phyloP scores from a whole-genome alignment of 148 eudicot genomes.

The Silene uniflora region DNA sequence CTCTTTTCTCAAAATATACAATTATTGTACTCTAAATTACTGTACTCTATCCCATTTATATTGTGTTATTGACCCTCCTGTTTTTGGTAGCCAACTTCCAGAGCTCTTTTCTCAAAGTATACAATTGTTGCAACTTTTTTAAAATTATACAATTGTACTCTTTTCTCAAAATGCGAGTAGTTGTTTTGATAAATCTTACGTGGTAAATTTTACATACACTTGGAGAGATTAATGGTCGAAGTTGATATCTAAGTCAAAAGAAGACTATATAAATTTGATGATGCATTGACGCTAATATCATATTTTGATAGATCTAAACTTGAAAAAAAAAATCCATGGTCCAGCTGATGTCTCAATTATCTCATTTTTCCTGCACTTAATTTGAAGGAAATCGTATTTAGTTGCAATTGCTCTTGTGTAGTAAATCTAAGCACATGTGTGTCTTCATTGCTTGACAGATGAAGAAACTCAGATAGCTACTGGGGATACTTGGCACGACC shows the following conservation, averaged over 20 bases:
- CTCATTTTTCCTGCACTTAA: neutral
- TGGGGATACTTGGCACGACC: conserved; percentile 72
- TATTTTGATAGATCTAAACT: neutral
- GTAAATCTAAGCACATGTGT: neutral
- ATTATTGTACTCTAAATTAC: too few species aligned
- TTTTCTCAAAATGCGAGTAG: too few species aligned
- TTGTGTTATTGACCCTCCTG: too few species aligned
- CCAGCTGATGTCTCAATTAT: neutral
- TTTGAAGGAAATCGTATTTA: neutral
- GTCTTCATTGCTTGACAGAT: conserved; percentile 30
- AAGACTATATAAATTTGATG: neutral
- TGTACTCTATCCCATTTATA: too few species aligned
- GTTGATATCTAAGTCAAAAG: neutral
- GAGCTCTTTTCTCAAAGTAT: too few species aligned
- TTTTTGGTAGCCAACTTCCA: too few species aligned
- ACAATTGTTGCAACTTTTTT: too few species aligned
- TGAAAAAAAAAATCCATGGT: neutral
- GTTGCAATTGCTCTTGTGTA: neutral
- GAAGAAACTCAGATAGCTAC: conserved; percentile 49
- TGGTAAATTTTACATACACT: too few species aligned
- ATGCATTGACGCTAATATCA: neutral
- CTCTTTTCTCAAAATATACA: too few species aligned
- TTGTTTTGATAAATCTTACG: too few species aligned
- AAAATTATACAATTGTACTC: too few species aligned
- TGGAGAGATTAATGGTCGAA: too few species aligned